Base-by-base conservation (phyloP, 2,329 filamentous ascomycete species). In the Penicillium sclerotigenum region DNA sequence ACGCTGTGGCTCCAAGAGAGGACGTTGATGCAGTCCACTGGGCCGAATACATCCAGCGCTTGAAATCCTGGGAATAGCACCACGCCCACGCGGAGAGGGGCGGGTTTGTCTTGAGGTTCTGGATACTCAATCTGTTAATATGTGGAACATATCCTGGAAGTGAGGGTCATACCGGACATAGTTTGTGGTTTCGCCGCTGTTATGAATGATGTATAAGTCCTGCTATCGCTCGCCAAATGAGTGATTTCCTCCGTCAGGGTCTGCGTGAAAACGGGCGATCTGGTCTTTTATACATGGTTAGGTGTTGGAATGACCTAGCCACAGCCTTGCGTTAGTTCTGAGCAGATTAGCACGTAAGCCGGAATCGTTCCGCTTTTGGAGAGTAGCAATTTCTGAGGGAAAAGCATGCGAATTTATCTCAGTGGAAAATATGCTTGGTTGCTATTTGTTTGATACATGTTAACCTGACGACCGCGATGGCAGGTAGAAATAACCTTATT, bases 11-110 rank as follows among this genome's bases (percentile, higher is more conserved):
- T 58, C n/a, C 50, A 36, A 2, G 65, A 66, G 29, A 68, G 62
- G 20, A 59, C 47, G 28, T 68, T 78, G 24, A 82, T 69, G 59
- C 75, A 73, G 57, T 81, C 77, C 14, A 82, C 66, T 7, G 79
- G 80, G 5, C 79, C 80, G 48, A 76, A 75, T 40, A 69, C 70
- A 52, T 78, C 74, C 5, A 77, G 65, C 20, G 74, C 71, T 63
- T 79, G 72, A 60, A 76, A 77, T 31, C 73, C 74, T 2, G 74
- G 73, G 60, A 70, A 79, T 14, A 79, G 62, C 14, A 73, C 45
- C 1, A 65, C 33, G 24, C 61, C 63, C 14, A 61, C 47, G 7
- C 51, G 57, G 24, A 65, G 54, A 20, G 55, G 43, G 20, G 41
- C 3, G 4, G 20, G 3, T 10, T 48, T 34, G 36, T 0, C 26